phyloP scores from a whole-genome alignment of 805 yeast genomes.

The Yarrowia divulgata region DNA sequence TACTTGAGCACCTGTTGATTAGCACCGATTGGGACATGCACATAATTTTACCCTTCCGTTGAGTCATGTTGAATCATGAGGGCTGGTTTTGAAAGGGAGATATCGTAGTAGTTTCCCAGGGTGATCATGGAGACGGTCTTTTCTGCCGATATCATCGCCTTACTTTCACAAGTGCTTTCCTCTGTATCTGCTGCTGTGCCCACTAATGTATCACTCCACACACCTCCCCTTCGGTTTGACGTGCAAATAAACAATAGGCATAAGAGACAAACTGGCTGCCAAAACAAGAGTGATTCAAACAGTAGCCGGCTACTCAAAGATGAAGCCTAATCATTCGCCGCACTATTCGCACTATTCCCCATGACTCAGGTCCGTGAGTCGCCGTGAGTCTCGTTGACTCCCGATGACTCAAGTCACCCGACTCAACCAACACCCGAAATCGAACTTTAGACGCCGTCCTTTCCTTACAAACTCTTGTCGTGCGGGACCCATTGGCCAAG shows the following conservation, averaged over 20 bases:
- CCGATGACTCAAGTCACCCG: neutral
- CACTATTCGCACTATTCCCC: neutral
- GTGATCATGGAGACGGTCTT: too few species aligned
- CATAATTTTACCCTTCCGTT: conserved; percentile 20
- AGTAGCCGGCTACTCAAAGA: too few species aligned
- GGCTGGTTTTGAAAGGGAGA: neutral
- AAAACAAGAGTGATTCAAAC: neutral
- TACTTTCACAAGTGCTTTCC: too few species aligned
- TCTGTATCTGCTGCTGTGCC: too few species aligned
- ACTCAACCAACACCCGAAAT: neutral
- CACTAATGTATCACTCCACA: neutral
- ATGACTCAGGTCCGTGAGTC: conserved; percentile 8
- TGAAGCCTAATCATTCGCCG: too few species aligned
- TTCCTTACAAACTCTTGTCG: neutral
- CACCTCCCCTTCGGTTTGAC: neutral
- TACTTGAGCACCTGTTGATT: neutral
- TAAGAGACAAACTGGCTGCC: neutral
- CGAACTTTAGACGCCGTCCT: neutral
- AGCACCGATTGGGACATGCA: neutral
- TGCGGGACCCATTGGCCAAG: neutral
- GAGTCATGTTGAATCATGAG: conserved; percentile 33
- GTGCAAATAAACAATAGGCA: neutral
- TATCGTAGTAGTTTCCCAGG: neutral
- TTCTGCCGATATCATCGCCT: too few species aligned
- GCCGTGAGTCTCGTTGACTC: neutral